A percentile compares a stretch with the other conserved stretches of the same genome.
Conservation (phyloP, 306 rosid genomes). For the Acacia confusa region DNA sequence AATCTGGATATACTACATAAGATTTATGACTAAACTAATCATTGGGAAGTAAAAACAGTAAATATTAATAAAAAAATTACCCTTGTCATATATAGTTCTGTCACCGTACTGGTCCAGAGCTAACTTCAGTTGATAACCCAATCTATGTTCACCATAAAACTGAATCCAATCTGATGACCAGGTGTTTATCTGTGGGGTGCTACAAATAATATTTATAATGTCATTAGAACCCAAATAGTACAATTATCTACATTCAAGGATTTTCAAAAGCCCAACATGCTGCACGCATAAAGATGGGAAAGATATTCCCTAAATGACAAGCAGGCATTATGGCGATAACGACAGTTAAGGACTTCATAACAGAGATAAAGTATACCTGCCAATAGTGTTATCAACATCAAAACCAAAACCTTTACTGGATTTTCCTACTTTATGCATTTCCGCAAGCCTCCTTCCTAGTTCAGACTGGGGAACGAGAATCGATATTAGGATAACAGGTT, state of each 20-base stretch:
- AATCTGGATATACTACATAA: not conserved
- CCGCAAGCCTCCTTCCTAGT: slow-evolving; percentile 87
- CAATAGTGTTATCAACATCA: slow-evolving; percentile 82
- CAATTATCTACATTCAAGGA: slow-evolving; percentile 4
- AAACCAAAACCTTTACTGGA: slow-evolving; percentile 85
- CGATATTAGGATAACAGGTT: slow-evolving; percentile 19
- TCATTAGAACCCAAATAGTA: slow-evolving; percentile 17
- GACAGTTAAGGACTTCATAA: not conserved
- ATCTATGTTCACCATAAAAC: slow-evolving; percentile 79
- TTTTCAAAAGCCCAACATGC: slow-evolving; percentile 1
- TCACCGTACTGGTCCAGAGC: slow-evolving; percentile 70
- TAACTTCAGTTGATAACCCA: slow-evolving; percentile 85
- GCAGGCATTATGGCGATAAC: not conserved
- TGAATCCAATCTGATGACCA: slow-evolving; percentile 93
- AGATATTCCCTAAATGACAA: not conserved
- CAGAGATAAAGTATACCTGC: slow-evolving; percentile 53
- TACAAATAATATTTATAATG: slow-evolving; percentile 35
- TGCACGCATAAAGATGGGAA: not conserved
- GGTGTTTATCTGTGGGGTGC: slow-evolving; percentile 89
- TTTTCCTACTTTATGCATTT: slow-evolving; percentile 91
- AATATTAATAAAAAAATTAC: slow-evolving; percentile 33
- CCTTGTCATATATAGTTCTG: slow-evolving; percentile 69
- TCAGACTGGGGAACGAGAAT: slow-evolving; percentile 58
- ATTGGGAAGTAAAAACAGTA: slow-evolving; percentile 15
- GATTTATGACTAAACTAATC: not conserved